phyloP scores from a whole-genome alignment of 495 filamentous ascomycete species.

The Neurospora intermedia region DNA sequence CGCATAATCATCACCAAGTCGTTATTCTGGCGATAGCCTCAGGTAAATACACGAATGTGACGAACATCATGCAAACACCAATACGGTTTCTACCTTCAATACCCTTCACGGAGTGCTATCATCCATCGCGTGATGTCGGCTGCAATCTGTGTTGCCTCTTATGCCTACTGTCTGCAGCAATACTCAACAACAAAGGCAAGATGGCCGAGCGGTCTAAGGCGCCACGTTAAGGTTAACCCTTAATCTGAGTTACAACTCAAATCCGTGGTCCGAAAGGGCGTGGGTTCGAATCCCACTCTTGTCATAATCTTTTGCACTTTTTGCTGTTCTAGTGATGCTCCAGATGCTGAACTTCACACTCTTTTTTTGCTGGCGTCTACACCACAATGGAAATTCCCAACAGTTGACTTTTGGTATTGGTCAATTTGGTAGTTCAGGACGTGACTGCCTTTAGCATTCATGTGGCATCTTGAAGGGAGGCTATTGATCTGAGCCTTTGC shows the following conservation, averaged over 20 bases:
- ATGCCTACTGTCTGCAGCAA: neutral
- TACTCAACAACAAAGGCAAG: neutral
- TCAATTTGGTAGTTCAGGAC: neutral
- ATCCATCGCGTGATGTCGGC: too few relatives aligned
- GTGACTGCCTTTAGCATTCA: neutral
- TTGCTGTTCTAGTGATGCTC: neutral
- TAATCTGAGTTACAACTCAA: neutral
- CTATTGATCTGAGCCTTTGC: too few relatives aligned
- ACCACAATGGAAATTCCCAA: neutral
- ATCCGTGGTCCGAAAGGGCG: conserved; percentile 5
- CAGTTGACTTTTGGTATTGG: too few relatives aligned
- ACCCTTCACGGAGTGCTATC: too few relatives aligned
- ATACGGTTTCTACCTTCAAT: too few relatives aligned
- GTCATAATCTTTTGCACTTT: neutral
- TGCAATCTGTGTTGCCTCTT: too few relatives aligned
- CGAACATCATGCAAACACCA: too few relatives aligned
- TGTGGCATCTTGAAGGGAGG: too few relatives aligned
- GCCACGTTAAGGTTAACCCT: neutral
- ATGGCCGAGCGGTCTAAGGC: neutral
- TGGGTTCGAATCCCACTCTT: conserved; percentile 12
- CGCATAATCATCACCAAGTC: neutral
- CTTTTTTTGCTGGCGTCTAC: neutral
- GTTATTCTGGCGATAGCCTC: too few relatives aligned
- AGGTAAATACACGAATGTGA: too few relatives aligned
- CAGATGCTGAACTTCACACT: neutral